Percentiles rank a stretch among this genome's conserved stretches.
Evolutionary conservation across 768 basidiomycete genomes (phyloP).

Genomic region (Amanita polypyramis): DNA sequence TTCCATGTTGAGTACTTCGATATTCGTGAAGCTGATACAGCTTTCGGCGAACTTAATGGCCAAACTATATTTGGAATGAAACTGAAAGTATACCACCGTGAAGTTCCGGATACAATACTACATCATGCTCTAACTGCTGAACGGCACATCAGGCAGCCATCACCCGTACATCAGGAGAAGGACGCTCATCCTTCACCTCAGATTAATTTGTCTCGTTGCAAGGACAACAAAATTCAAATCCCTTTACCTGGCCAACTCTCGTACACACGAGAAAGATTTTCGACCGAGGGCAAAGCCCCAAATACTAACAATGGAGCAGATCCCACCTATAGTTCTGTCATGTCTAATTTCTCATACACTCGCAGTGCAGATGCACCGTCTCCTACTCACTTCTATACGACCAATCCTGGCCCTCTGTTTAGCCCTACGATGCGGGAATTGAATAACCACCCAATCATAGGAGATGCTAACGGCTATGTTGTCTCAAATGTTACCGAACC

Average conservation of each 20-base stretch:
- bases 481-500: background rate
- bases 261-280: conserved; percentile 24
- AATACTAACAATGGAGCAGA: conserved; percentile 9
- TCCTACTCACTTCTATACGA: conserved; percentile 26
- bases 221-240: conserved; percentile 13
- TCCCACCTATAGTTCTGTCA: conserved; percentile 5
- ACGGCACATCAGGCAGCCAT: conserved; percentile 12
- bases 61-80: conserved; percentile 41
- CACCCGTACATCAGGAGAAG: conserved; percentile 11
- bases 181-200: conserved; percentile 1
- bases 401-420: conserved; percentile 9
- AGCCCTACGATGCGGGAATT: conserved; percentile 5
- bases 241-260: conserved; percentile 23
- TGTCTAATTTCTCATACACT: conserved; percentile 3
- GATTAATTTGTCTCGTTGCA: conserved; percentile 8
- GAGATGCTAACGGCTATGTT: background rate
- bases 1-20: conserved; percentile 65
- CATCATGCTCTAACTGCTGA: conserved; percentile 6
- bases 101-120: conserved; percentile 7
- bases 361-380: conserved; percentile 15
- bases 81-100: conserved; percentile 32
- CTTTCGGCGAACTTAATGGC: conserved; percentile 39
- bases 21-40: conserved; percentile 42
- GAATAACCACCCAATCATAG: background rate
- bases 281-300: conserved; percentile 13